Conservation (phyloP, 257 asterid species). For the Ilex aquifolium region DNA sequence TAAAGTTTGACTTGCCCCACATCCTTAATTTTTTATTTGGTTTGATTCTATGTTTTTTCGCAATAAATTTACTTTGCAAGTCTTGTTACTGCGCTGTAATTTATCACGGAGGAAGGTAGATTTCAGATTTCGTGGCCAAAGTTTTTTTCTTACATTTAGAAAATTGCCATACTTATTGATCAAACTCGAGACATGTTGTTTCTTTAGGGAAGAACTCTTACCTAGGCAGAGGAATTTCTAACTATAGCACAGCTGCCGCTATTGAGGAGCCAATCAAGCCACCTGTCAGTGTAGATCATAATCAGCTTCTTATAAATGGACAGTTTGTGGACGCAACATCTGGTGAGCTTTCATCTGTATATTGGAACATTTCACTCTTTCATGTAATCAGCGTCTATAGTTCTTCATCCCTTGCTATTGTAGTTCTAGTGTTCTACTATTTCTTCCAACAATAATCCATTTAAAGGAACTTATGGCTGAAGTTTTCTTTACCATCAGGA, state of each 20-base stretch:
- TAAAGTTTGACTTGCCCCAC: too few relatives aligned
- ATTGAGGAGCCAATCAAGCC: conserved; percentile 77
- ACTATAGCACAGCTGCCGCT: conserved; percentile 68
- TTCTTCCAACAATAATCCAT: neutral
- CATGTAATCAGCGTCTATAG: too few relatives aligned
- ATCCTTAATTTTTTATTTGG: too few relatives aligned
- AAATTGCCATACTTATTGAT: neutral
- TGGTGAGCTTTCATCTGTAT: conserved; percentile 31
- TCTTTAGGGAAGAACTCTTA: conserved; percentile 43
- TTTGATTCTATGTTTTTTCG: too few relatives aligned
- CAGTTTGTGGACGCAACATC: conserved; percentile 85
- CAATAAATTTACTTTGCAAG: too few relatives aligned
- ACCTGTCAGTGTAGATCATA: conserved; percentile 54
- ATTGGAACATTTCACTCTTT: too few relatives aligned
- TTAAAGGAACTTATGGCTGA: conserved; percentile 8
- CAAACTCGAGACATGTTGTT: conserved; percentile 4
- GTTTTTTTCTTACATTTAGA: too few relatives aligned
- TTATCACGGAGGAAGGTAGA: too few relatives aligned
- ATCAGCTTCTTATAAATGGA: conserved; percentile 86
- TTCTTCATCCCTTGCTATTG: neutral
- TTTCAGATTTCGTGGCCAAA: too few relatives aligned
- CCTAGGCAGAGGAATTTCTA: conserved; percentile 34
- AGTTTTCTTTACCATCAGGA: conserved; percentile 35
- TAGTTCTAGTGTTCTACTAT: neutral
- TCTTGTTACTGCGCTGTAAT: too few relatives aligned